Base-by-base conservation (phyloP, 2,329 filamentous ascomycete species). In the Aspergillus amoenus region DNA sequence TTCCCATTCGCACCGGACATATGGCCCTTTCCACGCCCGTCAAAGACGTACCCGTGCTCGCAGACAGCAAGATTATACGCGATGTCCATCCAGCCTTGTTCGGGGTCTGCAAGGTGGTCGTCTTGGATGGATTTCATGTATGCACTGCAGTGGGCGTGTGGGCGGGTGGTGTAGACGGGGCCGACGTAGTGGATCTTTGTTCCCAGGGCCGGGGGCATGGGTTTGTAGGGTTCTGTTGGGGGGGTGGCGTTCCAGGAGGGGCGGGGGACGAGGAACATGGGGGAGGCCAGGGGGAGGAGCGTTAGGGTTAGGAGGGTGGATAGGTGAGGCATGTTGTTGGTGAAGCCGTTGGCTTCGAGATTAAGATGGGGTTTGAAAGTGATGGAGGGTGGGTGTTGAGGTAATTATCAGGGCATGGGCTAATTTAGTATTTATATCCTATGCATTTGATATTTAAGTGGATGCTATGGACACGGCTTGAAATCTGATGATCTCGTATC, bases 161-260 rank as follows among this genome's bases (percentile, higher is more conserved):
- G 17, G 3, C 49, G 43, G 6, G 53, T 49, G 11, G 27, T 34
- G 30, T 53, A 59, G 3, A 11, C 11, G 2, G 48, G 37, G 2
- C 57, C 57, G 4, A 59, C 30, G 17, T 59, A 59, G 44, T 59
- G 57, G 4, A 59, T 40, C 15, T 59, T 59, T 4, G 56, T 49
- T 0, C 57, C 57, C 9, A 44, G 45, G 27, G 49, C 18, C 5
- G 45, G 11, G 3, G 48, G 50, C 2, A 59, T 56, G 2, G 53
- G 39, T 9, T 43, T 59, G 34, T 59, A 59, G 13, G 40, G 42
- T 40, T 40, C 57, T 5, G 44, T 32, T 7, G 57, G 53, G 1
- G 57, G 24, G 4, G 34, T 24, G 21, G 57, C 57, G n/a, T 39
- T 39, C 57, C 57, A 59, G 8, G 49, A 30, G 13, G 41, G 11